Evolutionary conservation across 2,329 filamentous ascomycete genomes (phyloP), one percentile per base, ranked within the genome.

Genomic region (Diaporthe sp.): DNA sequence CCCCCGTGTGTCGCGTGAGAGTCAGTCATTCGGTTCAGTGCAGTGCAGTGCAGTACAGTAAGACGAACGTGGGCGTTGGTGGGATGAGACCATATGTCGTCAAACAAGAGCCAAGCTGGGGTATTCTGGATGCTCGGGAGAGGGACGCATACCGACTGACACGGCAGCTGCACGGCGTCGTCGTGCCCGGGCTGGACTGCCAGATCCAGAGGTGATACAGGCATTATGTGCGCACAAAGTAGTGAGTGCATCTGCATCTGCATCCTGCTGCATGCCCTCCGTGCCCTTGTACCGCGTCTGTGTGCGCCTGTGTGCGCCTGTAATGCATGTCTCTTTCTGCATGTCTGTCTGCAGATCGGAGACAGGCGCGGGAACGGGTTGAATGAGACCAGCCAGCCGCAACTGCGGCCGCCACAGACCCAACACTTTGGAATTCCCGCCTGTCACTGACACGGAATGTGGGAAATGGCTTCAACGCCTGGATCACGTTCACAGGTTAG

Each of bases 131-230:
- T 13, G 42, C 44, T 34, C 28, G 19, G 19, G 28, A 34, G 6
- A 13, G 31, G 62, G 19, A 53, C 44, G 46, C 31, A 31, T 31
- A 6, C 46, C 15, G 58, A n/a, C 28, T 68, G 44, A 49, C 62
- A 68, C 62, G 13, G 46, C 62, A 68, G 28, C 62, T 67, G 61
- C 61, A 51, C 17, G 42, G 22, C 61, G 19, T 31, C 42, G 61
- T 49, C 61, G 61, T 49, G 42, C 12, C 25, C 42, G 59, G 59
- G 37, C 61, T 25, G 31, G 44, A 28, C 62, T 68, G 62, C 46
- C 62, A 68, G 62, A 68, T 68, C 62, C 31, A 53, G 46, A 39
- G 44, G 62, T 68, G 44, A 53, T 68, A 53, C 62, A 68, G 44
- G 9, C 4, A 39, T 19, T 62, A 44, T n/a, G 34, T 61, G 58